phyloP scores from a whole-genome alignment of 169 alveolate genomes.

The Plasmodium yoelii region DNA sequence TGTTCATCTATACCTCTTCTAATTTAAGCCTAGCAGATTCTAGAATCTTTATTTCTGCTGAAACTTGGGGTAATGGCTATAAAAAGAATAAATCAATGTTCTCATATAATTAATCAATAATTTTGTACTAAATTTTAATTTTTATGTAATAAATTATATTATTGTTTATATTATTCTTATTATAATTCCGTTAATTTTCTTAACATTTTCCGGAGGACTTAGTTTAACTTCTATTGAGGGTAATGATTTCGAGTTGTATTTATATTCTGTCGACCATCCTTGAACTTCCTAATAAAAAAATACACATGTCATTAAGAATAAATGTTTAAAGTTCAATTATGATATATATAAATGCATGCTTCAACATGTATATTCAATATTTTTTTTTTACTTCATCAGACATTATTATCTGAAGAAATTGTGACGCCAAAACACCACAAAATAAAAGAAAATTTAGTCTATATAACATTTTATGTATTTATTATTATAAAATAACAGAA shows the following conservation, averaged over 20 bases:
- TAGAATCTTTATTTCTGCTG: constrained; percentile 78
- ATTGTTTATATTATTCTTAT: not conserved
- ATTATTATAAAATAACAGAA: not conserved
- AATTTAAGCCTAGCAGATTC: constrained; percentile 81
- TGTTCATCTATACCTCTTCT: constrained; percentile 79
- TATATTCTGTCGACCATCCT: constrained; percentile 65
- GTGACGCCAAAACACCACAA: constrained; percentile 45
- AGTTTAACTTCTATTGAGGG: constrained; percentile 87
- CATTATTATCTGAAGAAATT: constrained; percentile 12
- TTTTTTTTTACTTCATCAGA: constrained; percentile 56
- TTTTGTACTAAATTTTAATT: not conserved
- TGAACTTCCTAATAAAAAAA: constrained; percentile 22
- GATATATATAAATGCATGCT: not conserved
- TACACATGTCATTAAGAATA: not conserved
- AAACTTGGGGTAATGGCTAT: constrained; percentile 87
- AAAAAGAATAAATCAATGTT: constrained; percentile 8
- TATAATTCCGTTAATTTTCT: constrained; percentile 16
- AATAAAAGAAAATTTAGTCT: constrained; percentile 31
- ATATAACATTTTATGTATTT: constrained; percentile 35
- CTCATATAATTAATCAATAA: not conserved
- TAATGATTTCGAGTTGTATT: constrained; percentile 79
- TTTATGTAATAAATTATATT: not conserved
- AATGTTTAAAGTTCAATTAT: not conserved
- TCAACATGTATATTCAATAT: not conserved
- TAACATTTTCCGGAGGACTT: constrained; percentile 86